Evolutionary conservation across 164 flowering plant genomes (phyloP), one percentile per base, ranked within the genome.

Genomic region (Piper longum): DNA sequence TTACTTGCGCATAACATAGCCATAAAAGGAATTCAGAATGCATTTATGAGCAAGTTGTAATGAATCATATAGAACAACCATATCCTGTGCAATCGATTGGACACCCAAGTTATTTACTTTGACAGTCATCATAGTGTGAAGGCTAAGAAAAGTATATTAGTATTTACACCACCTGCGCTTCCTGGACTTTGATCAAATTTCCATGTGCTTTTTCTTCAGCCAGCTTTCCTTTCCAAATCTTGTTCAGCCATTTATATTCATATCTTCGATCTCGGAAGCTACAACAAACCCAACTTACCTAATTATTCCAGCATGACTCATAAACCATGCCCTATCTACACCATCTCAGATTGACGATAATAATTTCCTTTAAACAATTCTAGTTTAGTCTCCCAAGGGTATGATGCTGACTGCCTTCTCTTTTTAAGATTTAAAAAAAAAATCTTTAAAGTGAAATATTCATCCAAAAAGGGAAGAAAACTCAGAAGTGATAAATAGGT

Each of bases 1-100:
- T 79, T 73, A 92, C 98, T 95, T 95, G 80, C 97, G 95, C 99
- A 95, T 95, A 71, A 95, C 99, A 73, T 95, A 95, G 72, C 99
- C 99, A 73, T 95, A 95, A 74, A 95, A 95, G 40, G 99, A 95
- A 77, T 95, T 95, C 64, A 95, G 90, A n/a, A 95, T 95, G 72
- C 97, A 91, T 72, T 95, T 95, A 64, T 95, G 99, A 69, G 99
- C 99, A 60, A 95, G 91, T 70, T 95, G 99, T 64, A 95, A 70
- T 51, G 99, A 95, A 79, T 95, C 99, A 81, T 87, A 95, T 3
- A 95, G 88, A 61, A 95, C 84, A 43, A 95, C 97, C 99, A 95
- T 84, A 73, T 95, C 99, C 99, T 93, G 85, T 41, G 65, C 76
- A 70, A 67, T 59, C 39, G 48, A 12, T 9, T 18, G 13, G 39